These are phyloP conservation scores for Paecilomyces sp. DNA, from an alignment of 2,329 filamentous ascomycete species.

Conservation along the genomic window DNA sequence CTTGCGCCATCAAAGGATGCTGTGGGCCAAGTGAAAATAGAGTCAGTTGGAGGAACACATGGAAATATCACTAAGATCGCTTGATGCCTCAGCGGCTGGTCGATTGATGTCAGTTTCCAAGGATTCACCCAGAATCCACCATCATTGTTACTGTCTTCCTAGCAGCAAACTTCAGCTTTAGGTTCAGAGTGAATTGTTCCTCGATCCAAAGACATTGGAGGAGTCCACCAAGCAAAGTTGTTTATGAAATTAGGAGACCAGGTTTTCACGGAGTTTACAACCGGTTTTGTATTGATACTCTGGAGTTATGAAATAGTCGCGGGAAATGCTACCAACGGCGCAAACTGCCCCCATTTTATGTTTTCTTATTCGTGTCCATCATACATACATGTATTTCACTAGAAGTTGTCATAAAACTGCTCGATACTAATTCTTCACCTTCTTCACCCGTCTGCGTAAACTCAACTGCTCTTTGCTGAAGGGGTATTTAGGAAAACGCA, in stretches of 20 bases:
- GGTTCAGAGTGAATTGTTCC: too few relatives aligned
- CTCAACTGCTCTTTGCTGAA: background rate
- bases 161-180: too few relatives aligned
- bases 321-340: background rate
- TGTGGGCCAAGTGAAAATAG: background rate
- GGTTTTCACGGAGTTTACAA: too few relatives aligned
- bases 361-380: background rate
- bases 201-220: too few relatives aligned
- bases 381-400: background rate
- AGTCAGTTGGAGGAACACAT: background rate
- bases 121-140: background rate
- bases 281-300: background rate
- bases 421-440: background rate
- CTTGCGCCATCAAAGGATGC: background rate
- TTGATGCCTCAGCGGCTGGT: background rate
- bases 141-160: too few relatives aligned
- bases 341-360: background rate
- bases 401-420: background rate
- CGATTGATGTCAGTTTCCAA: background rate
- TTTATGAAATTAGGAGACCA: too few relatives aligned
- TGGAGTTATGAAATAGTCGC: background rate
- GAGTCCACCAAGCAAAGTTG: too few relatives aligned
- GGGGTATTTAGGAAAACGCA: conserved; percentile 1
- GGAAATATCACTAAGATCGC: background rate
- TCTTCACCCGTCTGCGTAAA: background rate